Evolutionary conservation across 768 basidiomycete genomes (phyloP), one percentile per base, ranked within the genome.

Genomic region (Phylloporus rhodoxanthus): DNA sequence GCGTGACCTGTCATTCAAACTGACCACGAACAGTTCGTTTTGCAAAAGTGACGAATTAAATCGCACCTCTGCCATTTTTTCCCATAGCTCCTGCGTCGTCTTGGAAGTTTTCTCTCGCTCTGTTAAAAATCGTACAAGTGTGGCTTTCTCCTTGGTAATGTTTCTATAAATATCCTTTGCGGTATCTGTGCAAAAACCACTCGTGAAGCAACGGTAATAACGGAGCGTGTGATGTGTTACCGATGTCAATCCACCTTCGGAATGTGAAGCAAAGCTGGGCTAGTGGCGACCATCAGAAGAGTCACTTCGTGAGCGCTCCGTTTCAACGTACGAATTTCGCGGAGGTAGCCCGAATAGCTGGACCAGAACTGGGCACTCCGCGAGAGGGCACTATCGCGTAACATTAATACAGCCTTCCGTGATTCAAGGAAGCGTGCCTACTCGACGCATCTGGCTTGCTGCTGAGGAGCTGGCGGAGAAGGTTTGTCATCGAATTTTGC

Each of bases 341-440:
- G 78, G 44, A 90, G 72, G 66, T 90, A 88, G 0, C 87, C 87
- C 2, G 87, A 90, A 65, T 88, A 89, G 49, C 85, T 87, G 4
- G 87, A 87, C 87, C 87, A 90, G 58, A 82, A 84, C 58, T 90
- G 87, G 8, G 87, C 79, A 60, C 87, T 89, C 43, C 86, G 73
- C 14, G 86, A 81, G 9, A 90, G 67, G 11, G 87, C 84, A 48
- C 87, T 89, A 56, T 38, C 5, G 17, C 10, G 15, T 20, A 26
- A 29, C 1, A 46, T 55, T 45, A 56, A 50, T 8, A 7, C 25
- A 38, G 48, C 30, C n/a, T 39, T 43, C 43, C 39, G 48, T 33
- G 4, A 30, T 42, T 25, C 46, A 41, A 33, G 8, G 25, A 25
- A 2, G 46, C 10, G 28, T 48, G 54, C 72, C 42, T 57, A 81